Percentiles rank a stretch among this genome's conserved stretches.
These are phyloP conservation scores for Globisporangium acanthophoron DNA, from an alignment of 352 stramenopile genomes.

Conservation along the genomic window DNA sequence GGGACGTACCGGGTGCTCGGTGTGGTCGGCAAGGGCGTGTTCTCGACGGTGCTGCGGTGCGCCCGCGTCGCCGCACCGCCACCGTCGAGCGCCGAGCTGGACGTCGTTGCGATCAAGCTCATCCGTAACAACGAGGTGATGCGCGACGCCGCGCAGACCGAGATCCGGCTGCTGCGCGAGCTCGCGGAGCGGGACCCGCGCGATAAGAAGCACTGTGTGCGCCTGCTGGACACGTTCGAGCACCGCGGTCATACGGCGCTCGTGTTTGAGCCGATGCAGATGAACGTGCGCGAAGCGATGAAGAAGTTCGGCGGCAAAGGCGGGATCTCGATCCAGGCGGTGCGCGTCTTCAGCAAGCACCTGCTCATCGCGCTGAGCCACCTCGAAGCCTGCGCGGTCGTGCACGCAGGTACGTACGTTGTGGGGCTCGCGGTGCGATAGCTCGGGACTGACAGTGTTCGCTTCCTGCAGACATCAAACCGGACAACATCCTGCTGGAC, in stretches of 20 bases:
- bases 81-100: constrained; percentile 14
- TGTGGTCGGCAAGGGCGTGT: constrained; percentile 95
- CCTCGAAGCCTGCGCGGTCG: constrained; percentile 71
- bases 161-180: constrained; percentile 77
- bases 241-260: constrained; percentile 95
- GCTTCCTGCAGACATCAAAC: constrained; percentile 90
- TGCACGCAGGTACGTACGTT: constrained; percentile 84
- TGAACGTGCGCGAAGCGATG: constrained; percentile 94
- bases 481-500: constrained; percentile 97
- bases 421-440: not conserved
- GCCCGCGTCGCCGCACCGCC: constrained; percentile 28
- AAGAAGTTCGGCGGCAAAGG: constrained; percentile 86
- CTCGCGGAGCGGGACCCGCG: constrained; percentile 61
- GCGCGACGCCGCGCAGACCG: constrained; percentile 91
- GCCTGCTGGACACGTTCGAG: constrained; percentile 81
- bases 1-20: constrained; percentile 92
- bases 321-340: constrained; percentile 80
- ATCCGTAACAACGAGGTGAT: constrained; percentile 98
- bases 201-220: constrained; percentile 85
- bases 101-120: constrained; percentile 81
- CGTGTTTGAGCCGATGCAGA: constrained; percentile 96
- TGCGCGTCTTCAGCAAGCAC: constrained; percentile 81
- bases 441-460: not conserved
- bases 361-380: constrained; percentile 75
- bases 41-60: constrained; percentile 97